Base-by-base conservation (phyloP, 176 grass and related monocot species). In the Cenchrus fungigraminus region DNA sequence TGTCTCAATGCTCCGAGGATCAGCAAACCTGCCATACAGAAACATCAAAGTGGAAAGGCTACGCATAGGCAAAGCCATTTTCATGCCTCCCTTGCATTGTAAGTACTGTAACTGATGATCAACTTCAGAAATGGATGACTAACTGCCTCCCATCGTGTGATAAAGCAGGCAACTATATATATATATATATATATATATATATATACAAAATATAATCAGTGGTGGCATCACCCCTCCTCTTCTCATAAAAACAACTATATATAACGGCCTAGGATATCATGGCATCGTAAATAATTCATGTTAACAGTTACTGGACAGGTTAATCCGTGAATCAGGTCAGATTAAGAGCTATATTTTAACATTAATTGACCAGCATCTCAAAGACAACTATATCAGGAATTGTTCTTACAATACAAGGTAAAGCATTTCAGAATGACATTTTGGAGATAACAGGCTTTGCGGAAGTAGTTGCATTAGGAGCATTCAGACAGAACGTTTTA, bases 1-100 rank as follows among this genome's bases (percentile, higher is more conserved):
- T 1, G 90, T 97, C 78, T 97, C 95, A 13, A 84, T 85, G 83
- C 86, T 87, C 53, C 74, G 61, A 47, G 49, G 74, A 79, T 97
- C 76, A 28, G 71, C 55, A 86, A 84, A 94, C 73, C 95, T 97
- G 73, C 40, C 32, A 78, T 77, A 77, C 29, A 85, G 59, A 84
- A 71, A 82, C 61, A 86, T 91, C 58, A 87, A 81, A 58, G 50
- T 66, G 46, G 73, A 75, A 89, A 71, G 46, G 55, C 16, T 29
- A 78, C 54, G 76, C 8, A 63, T 31, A 68, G 68, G 65, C 31
- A 59, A 19, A 50, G 11, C 16, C 45, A 52, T 34, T 79, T 80
- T 69, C 70, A 76, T 28, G 58, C 61, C 79, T 68, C 42, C 49
- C 13, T 72, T 71, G 45, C 55, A 71, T 31, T 28, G 13, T 71